Evolutionary conservation across 164 flowering plant species (phyloP).

Genomic region (Cinnamomum micranthum): DNA sequence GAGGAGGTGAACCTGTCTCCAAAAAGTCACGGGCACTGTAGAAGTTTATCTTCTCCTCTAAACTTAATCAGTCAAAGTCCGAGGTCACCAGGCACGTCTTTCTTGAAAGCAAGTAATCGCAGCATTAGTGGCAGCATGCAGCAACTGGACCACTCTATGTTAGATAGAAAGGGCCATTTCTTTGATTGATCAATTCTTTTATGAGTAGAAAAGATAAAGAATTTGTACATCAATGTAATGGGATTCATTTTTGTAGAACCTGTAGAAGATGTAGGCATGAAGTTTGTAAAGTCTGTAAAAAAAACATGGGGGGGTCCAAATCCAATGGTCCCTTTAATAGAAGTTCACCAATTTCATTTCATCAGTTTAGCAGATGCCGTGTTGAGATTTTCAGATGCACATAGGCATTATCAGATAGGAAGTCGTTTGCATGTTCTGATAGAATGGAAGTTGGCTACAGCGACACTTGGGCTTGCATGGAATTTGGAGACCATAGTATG

Average conservation of each 20-base stretch:
- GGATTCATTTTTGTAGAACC: slow-evolving; percentile 9
- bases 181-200: slow-evolving; percentile 9
- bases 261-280: background rate
- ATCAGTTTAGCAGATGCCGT: background rate
- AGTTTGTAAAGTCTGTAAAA: background rate
- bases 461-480: background rate
- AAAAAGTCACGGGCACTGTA: slow-evolving; percentile 28
- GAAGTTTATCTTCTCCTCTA: slow-evolving; percentile 10
- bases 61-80: background rate
- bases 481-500: background rate
- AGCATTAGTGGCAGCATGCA: background rate
- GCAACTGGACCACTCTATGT: slow-evolving; percentile 2
- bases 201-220: slow-evolving; percentile 4
- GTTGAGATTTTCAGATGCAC: too few species aligned
- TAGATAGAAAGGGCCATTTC: slow-evolving; percentile 4
- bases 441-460: background rate
- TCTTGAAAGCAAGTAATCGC: background rate
- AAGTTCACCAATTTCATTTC: background rate
- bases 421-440: too few species aligned
- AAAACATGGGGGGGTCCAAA: background rate
- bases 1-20: slow-evolving; percentile 77
- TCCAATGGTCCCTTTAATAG: background rate
- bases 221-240: background rate
- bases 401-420: too few species aligned
- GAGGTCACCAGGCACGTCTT: background rate